phyloP scores from a whole-genome alignment of 345 rosid genomes.

The Moricandia arvensis region DNA sequence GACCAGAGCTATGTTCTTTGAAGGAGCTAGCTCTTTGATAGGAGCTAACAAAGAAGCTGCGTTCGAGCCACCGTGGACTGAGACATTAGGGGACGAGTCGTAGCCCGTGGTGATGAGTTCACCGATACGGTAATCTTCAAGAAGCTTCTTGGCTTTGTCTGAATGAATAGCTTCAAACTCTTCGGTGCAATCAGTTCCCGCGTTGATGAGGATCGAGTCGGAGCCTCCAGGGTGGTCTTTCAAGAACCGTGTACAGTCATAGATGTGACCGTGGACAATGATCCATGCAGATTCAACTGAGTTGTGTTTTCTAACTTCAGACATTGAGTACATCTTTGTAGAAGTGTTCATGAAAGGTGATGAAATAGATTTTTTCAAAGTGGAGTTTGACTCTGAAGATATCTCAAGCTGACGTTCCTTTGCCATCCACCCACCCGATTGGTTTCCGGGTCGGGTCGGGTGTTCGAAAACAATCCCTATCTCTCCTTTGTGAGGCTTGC shows the following conservation, averaged over 20 bases:
- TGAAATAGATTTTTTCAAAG: slow-evolving; percentile 75
- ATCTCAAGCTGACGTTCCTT: slow-evolving; percentile 67
- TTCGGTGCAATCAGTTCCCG: slow-evolving; percentile 89
- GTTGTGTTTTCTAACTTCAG: slow-evolving; percentile 72
- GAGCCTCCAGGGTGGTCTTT: slow-evolving; percentile 90
- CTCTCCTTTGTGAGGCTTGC: slow-evolving; percentile 82
- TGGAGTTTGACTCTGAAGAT: slow-evolving; percentile 41
- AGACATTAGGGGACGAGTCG: slow-evolving; percentile 63
- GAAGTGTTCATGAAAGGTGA: slow-evolving; percentile 84
- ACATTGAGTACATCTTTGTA: slow-evolving; percentile 54
- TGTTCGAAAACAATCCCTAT: slow-evolving; percentile 88
- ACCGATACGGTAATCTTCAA: slow-evolving; percentile 73
- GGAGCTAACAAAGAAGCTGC: slow-evolving; percentile 50
- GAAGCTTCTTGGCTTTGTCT: slow-evolving; percentile 75
- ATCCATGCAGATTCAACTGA: slow-evolving; percentile 83
- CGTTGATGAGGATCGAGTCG: slow-evolving; percentile 81
- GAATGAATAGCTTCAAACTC: slow-evolving; percentile 97
- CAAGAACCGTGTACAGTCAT: slow-evolving; percentile 80
- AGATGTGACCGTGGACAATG: slow-evolving; percentile 83
- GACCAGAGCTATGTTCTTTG: slow-evolving; percentile 53
- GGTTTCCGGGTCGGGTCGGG: slow-evolving; percentile 83
- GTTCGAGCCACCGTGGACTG: slow-evolving; percentile 60
- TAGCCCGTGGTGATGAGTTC: slow-evolving; percentile 60
- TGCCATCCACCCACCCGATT: slow-evolving; percentile 98
- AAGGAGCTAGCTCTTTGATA: slow-evolving; percentile 47